Conservation (phyloP, 2,329 filamentous ascomycete genomes). For the Juglanconis juglandina region DNA sequence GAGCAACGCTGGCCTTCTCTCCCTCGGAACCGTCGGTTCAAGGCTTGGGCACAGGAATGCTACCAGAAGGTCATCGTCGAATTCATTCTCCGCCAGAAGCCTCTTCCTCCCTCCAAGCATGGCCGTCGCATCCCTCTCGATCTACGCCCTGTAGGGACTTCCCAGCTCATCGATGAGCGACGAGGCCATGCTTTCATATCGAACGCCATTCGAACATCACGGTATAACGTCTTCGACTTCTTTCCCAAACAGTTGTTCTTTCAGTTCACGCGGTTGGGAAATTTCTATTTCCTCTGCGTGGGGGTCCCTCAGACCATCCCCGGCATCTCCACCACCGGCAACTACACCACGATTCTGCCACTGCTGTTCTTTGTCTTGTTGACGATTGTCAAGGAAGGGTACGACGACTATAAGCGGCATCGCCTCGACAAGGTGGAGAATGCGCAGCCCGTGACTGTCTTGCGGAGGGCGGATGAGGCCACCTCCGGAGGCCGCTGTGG, state of each 20-base stretch:
- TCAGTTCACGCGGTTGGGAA: slow-evolving; percentile 81
- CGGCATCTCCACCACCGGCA: slow-evolving; percentile 72
- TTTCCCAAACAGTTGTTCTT: slow-evolving; percentile 80
- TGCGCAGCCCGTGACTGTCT: slow-evolving; percentile 44
- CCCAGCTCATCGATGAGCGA: slow-evolving; percentile 46
- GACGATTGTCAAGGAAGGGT: slow-evolving; percentile 82
- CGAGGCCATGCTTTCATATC: slow-evolving; percentile 49
- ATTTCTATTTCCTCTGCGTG: slow-evolving; percentile 83
- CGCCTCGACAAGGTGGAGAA: slow-evolving; percentile 81
- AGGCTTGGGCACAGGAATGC: neutral
- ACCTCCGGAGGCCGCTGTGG: slow-evolving; percentile 43
- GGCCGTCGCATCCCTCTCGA: slow-evolving; percentile 26
- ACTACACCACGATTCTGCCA: slow-evolving; percentile 69
- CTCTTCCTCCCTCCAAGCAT: slow-evolving; percentile 24
- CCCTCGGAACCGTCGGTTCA: neutral
- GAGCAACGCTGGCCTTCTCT: neutral
- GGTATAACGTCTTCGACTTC: slow-evolving; percentile 82
- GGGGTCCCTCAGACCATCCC: slow-evolving; percentile 81
- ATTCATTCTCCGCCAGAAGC: slow-evolving; percentile 21
- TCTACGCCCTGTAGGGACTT: neutral
- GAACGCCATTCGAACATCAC: slow-evolving; percentile 73
- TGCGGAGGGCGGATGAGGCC: slow-evolving; percentile 53
- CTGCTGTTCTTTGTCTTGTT: slow-evolving; percentile 72
- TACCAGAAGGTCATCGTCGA: slow-evolving; percentile 13
- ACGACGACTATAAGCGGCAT: slow-evolving; percentile 78